phyloP scores from a whole-genome alignment of 305 asterid genomes.

The Fraxinus latifolia region DNA sequence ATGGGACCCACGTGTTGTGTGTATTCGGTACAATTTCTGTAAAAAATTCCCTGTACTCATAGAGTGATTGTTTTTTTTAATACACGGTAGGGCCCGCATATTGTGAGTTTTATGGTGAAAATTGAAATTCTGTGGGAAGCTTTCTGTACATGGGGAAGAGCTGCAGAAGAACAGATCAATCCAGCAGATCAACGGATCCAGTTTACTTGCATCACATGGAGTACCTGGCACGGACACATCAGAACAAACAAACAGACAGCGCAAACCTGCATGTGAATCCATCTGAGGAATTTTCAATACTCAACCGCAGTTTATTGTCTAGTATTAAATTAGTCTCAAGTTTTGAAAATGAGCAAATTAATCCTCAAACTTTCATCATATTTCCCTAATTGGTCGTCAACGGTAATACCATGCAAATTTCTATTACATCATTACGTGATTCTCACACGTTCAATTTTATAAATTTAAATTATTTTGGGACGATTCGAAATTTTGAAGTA shows the following conservation, averaged over 20 bases:
- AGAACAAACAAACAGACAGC: slow-evolving; percentile 1
- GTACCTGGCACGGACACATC: slow-evolving; percentile 17
- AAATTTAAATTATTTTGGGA: background rate
- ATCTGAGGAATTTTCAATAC: background rate
- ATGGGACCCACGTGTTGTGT: too few relatives aligned
- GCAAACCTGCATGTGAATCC: background rate
- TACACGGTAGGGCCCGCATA: too few relatives aligned
- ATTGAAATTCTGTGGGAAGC: too few relatives aligned
- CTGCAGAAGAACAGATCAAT: background rate
- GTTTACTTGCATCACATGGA: slow-evolving; percentile 25
- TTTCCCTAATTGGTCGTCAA: background rate
- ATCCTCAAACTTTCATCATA: background rate
- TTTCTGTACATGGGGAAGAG: too few relatives aligned
- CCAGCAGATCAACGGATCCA: slow-evolving; percentile 10
- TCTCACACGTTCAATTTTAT: background rate
- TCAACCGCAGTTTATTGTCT: background rate
- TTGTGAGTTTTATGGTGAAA: too few relatives aligned
- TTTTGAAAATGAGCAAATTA: background rate
- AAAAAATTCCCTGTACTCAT: too few relatives aligned
- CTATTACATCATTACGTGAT: background rate
- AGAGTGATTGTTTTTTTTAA: too few relatives aligned
- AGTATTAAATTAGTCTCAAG: background rate
- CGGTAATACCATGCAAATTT: background rate
- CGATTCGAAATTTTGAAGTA: background rate
- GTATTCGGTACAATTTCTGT: too few relatives aligned